These are phyloP conservation scores for Chlorophyllum brunneum DNA, from an alignment of 768 basidiomycete genomes.

Conservation along the genomic window DNA sequence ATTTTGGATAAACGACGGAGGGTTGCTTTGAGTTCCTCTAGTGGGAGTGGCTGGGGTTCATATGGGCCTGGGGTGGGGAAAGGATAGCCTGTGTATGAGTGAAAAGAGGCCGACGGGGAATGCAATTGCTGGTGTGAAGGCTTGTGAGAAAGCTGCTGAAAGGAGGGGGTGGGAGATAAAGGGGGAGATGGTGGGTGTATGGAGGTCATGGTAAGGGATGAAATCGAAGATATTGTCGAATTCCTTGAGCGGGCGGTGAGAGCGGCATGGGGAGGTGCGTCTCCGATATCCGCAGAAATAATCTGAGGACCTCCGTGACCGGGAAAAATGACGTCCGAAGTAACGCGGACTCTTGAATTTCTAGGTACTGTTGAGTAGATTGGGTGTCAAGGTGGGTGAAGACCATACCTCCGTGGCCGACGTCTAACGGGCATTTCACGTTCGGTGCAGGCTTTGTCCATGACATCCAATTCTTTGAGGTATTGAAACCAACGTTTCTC, in stretches of 20 bases:
- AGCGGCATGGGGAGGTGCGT: constrained; percentile 30
- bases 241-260: constrained; percentile 1
- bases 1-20: constrained; percentile 80
- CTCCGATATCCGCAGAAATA: constrained; percentile 79
- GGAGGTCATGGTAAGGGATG: constrained; percentile 2
- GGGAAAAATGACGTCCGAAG: constrained; percentile 67
- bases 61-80: constrained; percentile 15
- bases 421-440: constrained; percentile 18
- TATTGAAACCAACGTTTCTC: constrained; percentile 66
- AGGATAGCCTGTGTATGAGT: constrained; percentile 13
- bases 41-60: constrained; percentile 22
- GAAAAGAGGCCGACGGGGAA: neutral
- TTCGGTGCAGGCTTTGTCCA: constrained; percentile 34
- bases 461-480: constrained; percentile 64
- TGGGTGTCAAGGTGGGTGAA: neutral
- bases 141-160: constrained; percentile 18
- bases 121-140: constrained; percentile 15
- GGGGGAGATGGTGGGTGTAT: neutral
- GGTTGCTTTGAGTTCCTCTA: constrained; percentile 58
- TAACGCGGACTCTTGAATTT: constrained; percentile 65
- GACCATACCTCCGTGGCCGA: constrained; percentile 31
- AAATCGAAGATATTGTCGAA: neutral
- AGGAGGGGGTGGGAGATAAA: constrained; percentile 17
- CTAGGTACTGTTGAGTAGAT: constrained; percentile 20
- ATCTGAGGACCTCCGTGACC: constrained; percentile 62